These are phyloP conservation scores for Lichtheimia corymbifera DNA, from an alignment of 371 early-diverging fungal species.

Conservation along the genomic window DNA sequence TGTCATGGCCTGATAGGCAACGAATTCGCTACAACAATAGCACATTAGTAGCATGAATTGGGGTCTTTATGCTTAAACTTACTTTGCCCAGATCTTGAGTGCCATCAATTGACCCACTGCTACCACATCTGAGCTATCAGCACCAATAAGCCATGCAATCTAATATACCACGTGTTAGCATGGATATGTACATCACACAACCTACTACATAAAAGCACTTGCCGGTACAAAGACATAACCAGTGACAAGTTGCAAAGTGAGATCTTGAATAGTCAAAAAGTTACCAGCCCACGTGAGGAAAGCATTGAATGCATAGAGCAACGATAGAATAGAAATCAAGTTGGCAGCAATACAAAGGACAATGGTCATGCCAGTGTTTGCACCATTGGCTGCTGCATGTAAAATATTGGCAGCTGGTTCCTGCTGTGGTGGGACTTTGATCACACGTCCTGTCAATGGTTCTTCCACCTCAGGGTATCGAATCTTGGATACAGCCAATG, in stretches of 20 bases:
- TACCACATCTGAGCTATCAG: conserved; percentile 61
- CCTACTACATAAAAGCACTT: not conserved
- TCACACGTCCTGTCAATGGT: conserved; percentile 69
- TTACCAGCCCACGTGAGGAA: conserved; percentile 76
- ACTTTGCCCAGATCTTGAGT: conserved; percentile 83
- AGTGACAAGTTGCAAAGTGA: conserved; percentile 72
- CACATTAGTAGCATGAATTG: no score
- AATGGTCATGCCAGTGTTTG: conserved; percentile 81
- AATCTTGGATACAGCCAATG: conserved; percentile 80
- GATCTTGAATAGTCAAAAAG: conserved; percentile 65
- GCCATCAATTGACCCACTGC: conserved; percentile 78
- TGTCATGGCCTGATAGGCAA: conserved; percentile 69
- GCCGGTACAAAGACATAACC: conserved; percentile 63
- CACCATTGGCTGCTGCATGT: conserved; percentile 87
- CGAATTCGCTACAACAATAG: conserved; percentile 65
- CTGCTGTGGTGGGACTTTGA: conserved; percentile 27
- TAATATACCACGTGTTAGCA: conserved; percentile 5
- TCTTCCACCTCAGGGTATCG: conserved; percentile 83
- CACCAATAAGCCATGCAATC: conserved; percentile 85
- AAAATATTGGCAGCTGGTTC: conserved; percentile 68
- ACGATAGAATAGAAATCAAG: conserved; percentile 74
- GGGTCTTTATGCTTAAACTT: no score
- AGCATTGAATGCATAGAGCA: conserved; percentile 70
- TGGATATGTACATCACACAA: not conserved
- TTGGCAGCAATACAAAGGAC: conserved; percentile 75